A percentile compares a stretch with the other conserved stretches of the same genome.
phyloP scores from a whole-genome alignment of 345 rosid genomes.

The Eucalyptus virginea region DNA sequence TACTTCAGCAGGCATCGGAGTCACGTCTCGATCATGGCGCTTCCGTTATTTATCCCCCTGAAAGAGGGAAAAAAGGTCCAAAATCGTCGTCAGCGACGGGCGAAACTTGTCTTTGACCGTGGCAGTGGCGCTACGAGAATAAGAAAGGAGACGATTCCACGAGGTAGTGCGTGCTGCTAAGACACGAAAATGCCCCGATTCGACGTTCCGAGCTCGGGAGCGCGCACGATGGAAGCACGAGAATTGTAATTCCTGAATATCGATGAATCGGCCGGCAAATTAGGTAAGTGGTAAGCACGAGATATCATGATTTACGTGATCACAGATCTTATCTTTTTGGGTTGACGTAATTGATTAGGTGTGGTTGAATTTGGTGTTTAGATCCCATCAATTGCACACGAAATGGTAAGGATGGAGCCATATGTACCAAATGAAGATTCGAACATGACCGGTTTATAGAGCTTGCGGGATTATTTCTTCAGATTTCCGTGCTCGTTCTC shows the following conservation, averaged over 20 bases:
- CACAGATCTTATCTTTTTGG: not conserved
- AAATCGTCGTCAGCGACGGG: not conserved
- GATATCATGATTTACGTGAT: not conserved
- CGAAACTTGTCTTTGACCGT: not conserved
- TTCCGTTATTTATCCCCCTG: not conserved
- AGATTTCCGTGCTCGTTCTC: not conserved
- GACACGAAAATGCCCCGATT: not conserved
- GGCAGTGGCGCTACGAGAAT: not conserved
- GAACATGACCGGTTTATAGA: not conserved
- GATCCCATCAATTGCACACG: not conserved
- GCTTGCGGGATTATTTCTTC: not conserved
- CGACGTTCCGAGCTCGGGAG: not conserved
- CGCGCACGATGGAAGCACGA: not conserved
- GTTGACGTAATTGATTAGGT: not conserved
- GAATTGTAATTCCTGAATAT: not conserved
- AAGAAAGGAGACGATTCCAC: not conserved
- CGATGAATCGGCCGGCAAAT: not conserved
- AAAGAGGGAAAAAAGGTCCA: not conserved
- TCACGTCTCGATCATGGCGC: not conserved
- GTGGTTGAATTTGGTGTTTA: not conserved
- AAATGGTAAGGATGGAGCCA: not conserved
- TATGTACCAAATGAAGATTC: not conserved
- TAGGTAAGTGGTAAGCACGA: not conserved
- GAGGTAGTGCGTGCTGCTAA: not conserved
- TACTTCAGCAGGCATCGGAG: not conserved